Evolutionary conservation across 805 yeast species (phyloP), one percentile per base, ranked within the genome.

Genomic region (Barnettozyma populi): DNA sequence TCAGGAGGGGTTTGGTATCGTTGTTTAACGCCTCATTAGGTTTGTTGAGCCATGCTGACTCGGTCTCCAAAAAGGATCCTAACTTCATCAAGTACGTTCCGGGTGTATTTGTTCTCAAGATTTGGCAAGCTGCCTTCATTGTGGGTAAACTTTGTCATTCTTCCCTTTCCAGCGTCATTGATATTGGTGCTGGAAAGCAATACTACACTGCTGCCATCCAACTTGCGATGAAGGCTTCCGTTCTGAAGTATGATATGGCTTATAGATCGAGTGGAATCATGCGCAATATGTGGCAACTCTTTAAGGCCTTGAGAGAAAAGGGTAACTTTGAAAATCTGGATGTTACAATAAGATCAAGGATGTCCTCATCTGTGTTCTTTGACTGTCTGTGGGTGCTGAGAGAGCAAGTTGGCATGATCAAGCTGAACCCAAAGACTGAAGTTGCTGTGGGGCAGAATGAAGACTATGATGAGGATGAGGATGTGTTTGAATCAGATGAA

Each of bases 101-200:
- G 0, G 86, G 86, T 44, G 89, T 87, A 2, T 84, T 86, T 61
- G 79, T 90, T 2, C 71, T 89, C 52, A 81, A 84, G 42, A 78
- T 90, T 25, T 90, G 98, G 96, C 98, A 94, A 65, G 86, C 96
- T 1, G 81, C 96, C 2, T 85, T 90, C 57, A 80, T 92, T 35
- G 80, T 94, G 29, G 86, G 86, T 45, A 82, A 87, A 57, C 70
- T 92, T 42, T 76, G 80, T 8, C 90, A 90, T 61, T 88, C 97
- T 1, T 77, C 88, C 1, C 69, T 88, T 57, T 75, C 82, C 23
- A 70, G 76, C 24, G 75, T 81, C 14, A 61, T 90, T 14, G 96
- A 90, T 65, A 65, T 80, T 31, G 80, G 78, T 2, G 73, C 81
- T 0, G 97, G 97, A 7, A 82, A 80, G 60, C 76, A 74, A 46